Evolutionary conservation across 1,284 basidiomycete species (phyloP).

Genomic region (Waitea zeae): DNA sequence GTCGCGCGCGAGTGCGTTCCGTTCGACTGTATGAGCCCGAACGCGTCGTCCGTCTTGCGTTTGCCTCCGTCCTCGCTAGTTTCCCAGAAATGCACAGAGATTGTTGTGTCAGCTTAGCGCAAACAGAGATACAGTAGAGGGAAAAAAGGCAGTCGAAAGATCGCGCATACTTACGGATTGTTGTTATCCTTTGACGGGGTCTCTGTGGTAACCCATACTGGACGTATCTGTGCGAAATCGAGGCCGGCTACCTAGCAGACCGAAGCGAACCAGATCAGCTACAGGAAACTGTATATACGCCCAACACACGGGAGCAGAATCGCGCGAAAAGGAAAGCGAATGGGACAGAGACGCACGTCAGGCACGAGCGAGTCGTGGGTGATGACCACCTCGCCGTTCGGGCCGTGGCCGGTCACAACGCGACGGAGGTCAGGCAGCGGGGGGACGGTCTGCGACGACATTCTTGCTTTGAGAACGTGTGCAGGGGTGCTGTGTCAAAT

Average conservation of each 20-base stretch:
- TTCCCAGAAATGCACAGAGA: neutral
- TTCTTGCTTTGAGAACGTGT: too few species aligned
- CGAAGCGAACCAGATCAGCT: too few species aligned
- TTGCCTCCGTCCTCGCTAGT: slow-evolving; percentile 31
- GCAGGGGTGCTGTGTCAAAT: too few species aligned
- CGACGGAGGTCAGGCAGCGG: slow-evolving; percentile 16
- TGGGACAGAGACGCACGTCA: slow-evolving; percentile 1
- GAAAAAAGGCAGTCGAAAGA: too few species aligned
- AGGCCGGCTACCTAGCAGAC: too few species aligned
- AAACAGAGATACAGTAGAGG: too few species aligned
- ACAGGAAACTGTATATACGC: too few species aligned
- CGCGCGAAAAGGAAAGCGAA: too few species aligned
- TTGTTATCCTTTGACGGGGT: slow-evolving; percentile 37
- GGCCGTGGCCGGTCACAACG: slow-evolving; percentile 31
- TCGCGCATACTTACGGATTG: slow-evolving; percentile 14
- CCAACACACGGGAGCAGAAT: too few species aligned
- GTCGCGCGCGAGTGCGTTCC: slow-evolving; percentile 34
- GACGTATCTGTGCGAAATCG: neutral
- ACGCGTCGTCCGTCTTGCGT: slow-evolving; percentile 19
- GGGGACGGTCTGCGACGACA: too few species aligned
- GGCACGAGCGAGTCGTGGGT: slow-evolving; percentile 12
- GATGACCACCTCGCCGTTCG: slow-evolving; percentile 17
- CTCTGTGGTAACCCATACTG: neutral
- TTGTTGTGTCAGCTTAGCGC: too few species aligned
- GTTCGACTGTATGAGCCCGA: slow-evolving; percentile 25